Evolutionary conservation across 163 green algal genomes (phyloP).

Genomic region (Scenedesmus sp.): DNA sequence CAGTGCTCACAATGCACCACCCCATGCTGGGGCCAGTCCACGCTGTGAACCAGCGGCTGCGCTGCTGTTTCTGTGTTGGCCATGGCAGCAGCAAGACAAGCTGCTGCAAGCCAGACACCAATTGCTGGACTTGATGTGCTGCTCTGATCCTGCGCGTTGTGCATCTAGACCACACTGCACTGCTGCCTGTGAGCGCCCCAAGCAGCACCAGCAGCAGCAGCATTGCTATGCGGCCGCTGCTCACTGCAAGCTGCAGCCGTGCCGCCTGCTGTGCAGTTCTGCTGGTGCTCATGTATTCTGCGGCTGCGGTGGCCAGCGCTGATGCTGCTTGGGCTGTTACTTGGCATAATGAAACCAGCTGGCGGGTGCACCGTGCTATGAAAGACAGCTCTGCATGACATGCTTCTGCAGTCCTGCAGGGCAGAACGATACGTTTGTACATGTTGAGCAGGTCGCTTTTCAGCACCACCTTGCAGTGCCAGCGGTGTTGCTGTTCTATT

Average conservation of each 20-base stretch:
- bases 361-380: background rate
- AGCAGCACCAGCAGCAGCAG: constrained; percentile 27
- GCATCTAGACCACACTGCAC: background rate
- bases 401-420: constrained; percentile 20
- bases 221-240: constrained; percentile 24
- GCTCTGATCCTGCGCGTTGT: background rate
- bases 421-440: too few relatives aligned
- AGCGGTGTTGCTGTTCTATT: background rate
- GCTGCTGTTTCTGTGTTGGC: background rate
- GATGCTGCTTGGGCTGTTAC: background rate
- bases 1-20: background rate
- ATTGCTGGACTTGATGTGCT: background rate
- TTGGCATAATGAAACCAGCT: background rate
- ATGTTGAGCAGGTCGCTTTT: background rate
- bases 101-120: background rate
- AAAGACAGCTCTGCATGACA: constrained; percentile 9
- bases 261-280: background rate
- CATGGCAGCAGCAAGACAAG: background rate
- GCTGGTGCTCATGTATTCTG: background rate
- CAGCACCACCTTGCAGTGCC: too few relatives aligned
- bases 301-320: background rate
- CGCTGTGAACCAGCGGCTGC: background rate
- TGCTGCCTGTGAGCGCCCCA: background rate
- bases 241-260: constrained; percentile 1
- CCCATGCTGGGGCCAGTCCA: background rate